A percentile compares a stretch with the other conserved stretches of the same genome.
These are phyloP conservation scores for Phytophthora megakarya DNA, from an alignment of 352 stramenopile genomes.

Conservation along the genomic window DNA sequence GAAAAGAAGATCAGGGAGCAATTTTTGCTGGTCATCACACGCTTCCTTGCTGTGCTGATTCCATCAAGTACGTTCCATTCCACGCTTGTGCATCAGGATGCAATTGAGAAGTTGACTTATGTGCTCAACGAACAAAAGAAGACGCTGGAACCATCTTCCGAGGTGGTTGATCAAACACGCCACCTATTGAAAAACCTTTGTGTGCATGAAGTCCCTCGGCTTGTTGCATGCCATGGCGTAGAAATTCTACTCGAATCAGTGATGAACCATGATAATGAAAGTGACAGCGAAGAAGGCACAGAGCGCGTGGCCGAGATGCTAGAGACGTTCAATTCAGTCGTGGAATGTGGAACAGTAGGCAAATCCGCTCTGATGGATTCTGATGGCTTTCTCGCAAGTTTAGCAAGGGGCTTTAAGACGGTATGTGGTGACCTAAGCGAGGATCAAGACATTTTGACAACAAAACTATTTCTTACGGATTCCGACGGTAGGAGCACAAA, in stretches of 20 bases:
- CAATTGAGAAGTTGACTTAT: constrained; percentile 57
- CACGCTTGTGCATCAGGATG: constrained; percentile 56
- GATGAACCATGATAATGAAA: constrained; percentile 24
- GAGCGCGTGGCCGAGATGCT: constrained; percentile 53
- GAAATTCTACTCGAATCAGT: constrained; percentile 57
- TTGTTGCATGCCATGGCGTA: constrained; percentile 70
- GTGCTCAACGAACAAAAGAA: constrained; percentile 60
- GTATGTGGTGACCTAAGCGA: constrained; percentile 33
- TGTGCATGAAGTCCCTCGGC: constrained; percentile 61
- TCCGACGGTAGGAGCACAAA: constrained; percentile 35
- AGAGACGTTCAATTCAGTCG: constrained; percentile 68
- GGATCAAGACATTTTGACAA: constrained; percentile 18
- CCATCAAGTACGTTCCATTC: constrained; percentile 38
- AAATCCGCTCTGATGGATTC: constrained; percentile 59
- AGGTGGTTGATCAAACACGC: constrained; percentile 45
- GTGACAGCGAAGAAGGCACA: constrained; percentile 12
- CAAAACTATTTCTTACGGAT: constrained; percentile 23
- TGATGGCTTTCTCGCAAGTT: constrained; percentile 45
- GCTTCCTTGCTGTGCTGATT: constrained; percentile 50
- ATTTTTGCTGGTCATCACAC: constrained; percentile 43
- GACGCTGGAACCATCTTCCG: constrained; percentile 19
- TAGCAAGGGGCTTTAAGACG: constrained; percentile 40
- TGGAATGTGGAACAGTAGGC: constrained; percentile 48
- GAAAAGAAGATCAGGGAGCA: constrained; percentile 17
- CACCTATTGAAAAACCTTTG: constrained; percentile 62